Conservation (phyloP, 208 protist genomes). For the Balamuthia mandrillaris region DNA sequence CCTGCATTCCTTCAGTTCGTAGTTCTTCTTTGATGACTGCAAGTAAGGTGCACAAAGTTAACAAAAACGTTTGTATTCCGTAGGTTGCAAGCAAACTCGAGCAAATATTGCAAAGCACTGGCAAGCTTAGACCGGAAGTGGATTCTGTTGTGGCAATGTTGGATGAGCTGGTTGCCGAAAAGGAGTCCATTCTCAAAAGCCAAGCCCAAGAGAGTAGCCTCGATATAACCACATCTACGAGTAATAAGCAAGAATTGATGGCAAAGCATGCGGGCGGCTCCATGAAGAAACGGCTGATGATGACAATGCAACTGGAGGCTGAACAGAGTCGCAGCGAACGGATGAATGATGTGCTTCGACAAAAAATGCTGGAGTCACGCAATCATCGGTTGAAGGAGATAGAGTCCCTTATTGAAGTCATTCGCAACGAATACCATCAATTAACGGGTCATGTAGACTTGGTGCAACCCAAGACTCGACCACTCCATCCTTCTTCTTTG, state of each 20-base stretch:
- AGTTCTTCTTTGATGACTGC: too few relatives aligned
- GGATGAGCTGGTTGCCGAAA: constrained; percentile 20
- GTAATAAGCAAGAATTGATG: too few relatives aligned
- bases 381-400: neutral
- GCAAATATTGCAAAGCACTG: neutral
- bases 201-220: too few relatives aligned
- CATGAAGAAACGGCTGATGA: too few relatives aligned
- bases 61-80: neutral
- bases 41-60: neutral
- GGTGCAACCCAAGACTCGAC: neutral
- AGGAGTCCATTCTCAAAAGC: too few relatives aligned
- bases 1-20: neutral
- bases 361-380: neutral
- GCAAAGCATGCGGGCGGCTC: too few relatives aligned
- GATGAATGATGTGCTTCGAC: neutral
- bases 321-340: too few relatives aligned
- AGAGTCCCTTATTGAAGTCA: neutral
- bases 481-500: neutral
- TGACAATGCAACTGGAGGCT: neutral
- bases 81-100: neutral
- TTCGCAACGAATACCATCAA: neutral
- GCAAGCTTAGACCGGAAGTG: constrained; percentile 6
- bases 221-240: too few relatives aligned
- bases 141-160: constrained; percentile 8
- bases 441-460: neutral